Percentiles rank a stretch among this genome's conserved stretches.
Conservation (phyloP, 139 green algal genomes). For the Gonium pectorale region DNA sequence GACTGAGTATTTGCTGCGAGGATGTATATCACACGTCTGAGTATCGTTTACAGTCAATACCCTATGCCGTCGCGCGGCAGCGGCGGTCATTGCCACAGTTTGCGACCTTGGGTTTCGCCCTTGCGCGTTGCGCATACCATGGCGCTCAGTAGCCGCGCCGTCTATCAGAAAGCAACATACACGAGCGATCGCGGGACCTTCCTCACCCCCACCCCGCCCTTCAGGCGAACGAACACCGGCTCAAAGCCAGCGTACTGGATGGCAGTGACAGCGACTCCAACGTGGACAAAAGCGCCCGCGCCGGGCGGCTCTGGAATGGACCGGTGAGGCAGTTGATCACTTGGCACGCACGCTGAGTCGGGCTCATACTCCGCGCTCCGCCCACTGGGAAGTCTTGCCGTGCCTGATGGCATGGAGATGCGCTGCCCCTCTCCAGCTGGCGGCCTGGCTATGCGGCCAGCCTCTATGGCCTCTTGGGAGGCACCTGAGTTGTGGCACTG, state of each 20-base stretch:
- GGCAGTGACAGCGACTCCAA: conserved; percentile 8
- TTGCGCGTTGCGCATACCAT: neutral
- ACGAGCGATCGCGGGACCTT: too few relatives aligned
- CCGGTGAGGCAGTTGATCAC: neutral
- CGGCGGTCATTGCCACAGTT: too few relatives aligned
- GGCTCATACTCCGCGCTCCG: neutral
- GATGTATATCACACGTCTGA: neutral
- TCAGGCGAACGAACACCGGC: conserved; percentile 20
- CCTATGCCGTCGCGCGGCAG: too few relatives aligned
- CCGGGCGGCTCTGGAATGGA: neutral
- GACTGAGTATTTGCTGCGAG: neutral
- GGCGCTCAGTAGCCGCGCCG: too few relatives aligned
- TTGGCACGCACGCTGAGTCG: neutral
- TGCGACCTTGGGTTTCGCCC: neutral
- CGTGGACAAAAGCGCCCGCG: neutral
- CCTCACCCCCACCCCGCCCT: neutral
- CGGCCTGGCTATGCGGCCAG: neutral
- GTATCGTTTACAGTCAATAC: neutral
- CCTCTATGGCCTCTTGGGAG: too few relatives aligned
- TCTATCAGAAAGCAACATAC: too few relatives aligned
- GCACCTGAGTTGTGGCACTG: too few relatives aligned
- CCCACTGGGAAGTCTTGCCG: neutral
- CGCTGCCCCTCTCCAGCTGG: neutral
- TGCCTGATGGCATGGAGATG: neutral
- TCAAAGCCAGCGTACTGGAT: neutral